These are phyloP conservation scores for Pilobolus umbonatus DNA, from an alignment of 192 early-diverging fungal species.

Conservation along the genomic window DNA sequence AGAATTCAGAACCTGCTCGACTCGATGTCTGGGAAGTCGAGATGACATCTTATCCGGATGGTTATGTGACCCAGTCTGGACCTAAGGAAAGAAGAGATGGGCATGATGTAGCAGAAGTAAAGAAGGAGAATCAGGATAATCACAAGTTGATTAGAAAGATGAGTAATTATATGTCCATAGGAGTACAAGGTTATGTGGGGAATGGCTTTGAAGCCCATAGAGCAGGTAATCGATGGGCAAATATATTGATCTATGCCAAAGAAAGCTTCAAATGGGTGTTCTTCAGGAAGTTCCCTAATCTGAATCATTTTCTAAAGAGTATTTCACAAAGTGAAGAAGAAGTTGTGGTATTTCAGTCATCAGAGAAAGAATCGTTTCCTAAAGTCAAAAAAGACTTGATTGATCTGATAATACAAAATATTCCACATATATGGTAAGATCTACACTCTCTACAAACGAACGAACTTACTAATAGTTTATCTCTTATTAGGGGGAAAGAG, in stretches of 20 bases:
- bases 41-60: constrained; percentile 52
- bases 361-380: constrained; percentile 40
- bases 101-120: constrained; percentile 29
- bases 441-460: neutral
- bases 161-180: constrained; percentile 70
- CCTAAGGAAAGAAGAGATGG: constrained; percentile 45
- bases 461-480: neutral
- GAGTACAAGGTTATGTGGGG: constrained; percentile 69
- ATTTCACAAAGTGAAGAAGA: constrained; percentile 47
- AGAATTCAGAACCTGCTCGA: constrained; percentile 53
- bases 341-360: constrained; percentile 37
- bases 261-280: constrained; percentile 63
- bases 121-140: neutral
- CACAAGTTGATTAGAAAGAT: constrained; percentile 44
- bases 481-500: constrained; percentile 45
- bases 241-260: constrained; percentile 60
- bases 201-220: constrained; percentile 64
- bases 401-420: constrained; percentile 69
- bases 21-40: constrained; percentile 69
- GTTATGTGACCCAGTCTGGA: constrained; percentile 58
- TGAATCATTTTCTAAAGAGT: constrained; percentile 56
- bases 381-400: constrained; percentile 56
- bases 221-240: constrained; percentile 56
- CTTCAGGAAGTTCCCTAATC: constrained; percentile 52
- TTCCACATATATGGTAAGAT: constrained; percentile 58